A percentile compares a stretch with the other conserved stretches of the same genome.
phyloP scores from a whole-genome alignment of 345 rosid species.

The Hevea brasiliensis region DNA sequence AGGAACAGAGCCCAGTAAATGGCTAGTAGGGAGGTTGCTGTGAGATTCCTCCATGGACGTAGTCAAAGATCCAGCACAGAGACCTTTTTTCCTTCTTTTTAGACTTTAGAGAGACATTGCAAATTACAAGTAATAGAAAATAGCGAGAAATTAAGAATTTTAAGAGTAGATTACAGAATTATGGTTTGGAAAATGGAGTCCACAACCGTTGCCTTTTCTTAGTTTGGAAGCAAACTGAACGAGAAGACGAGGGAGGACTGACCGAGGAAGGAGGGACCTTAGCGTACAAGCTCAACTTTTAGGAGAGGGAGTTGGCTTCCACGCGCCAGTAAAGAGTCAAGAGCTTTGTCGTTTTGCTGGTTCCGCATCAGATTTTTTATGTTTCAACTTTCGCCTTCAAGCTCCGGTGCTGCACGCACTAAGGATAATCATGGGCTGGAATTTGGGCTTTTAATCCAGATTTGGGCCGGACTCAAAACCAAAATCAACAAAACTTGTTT shows the following conservation, averaged over 20 bases:
- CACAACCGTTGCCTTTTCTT: neutral
- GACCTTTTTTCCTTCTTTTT: neutral
- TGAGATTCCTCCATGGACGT: constrained; percentile 58
- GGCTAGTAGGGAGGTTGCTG: constrained; percentile 62
- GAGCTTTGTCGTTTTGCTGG: neutral
- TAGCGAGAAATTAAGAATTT: neutral
- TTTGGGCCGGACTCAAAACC: no score
- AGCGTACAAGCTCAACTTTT: no score
- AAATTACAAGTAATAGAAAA: neutral
- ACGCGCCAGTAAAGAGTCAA: neutral
- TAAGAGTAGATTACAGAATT: neutral
- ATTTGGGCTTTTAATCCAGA: constrained; percentile 1
- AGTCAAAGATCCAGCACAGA: constrained; percentile 11
- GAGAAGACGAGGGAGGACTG: neutral
- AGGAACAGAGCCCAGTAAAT: constrained; percentile 87
- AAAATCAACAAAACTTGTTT: no score
- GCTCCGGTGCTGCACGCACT: neutral
- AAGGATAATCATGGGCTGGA: neutral
- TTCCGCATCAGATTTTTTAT: neutral
- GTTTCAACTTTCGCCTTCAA: neutral
- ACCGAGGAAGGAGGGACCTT: neutral
- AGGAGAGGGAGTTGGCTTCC: neutral
- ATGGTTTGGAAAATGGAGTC: neutral
- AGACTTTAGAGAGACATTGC: neutral
- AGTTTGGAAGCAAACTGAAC: neutral